Evolutionary conservation across 2,329 filamentous ascomycete species (phyloP).

Genomic region (Ciborinia camelliae): DNA sequence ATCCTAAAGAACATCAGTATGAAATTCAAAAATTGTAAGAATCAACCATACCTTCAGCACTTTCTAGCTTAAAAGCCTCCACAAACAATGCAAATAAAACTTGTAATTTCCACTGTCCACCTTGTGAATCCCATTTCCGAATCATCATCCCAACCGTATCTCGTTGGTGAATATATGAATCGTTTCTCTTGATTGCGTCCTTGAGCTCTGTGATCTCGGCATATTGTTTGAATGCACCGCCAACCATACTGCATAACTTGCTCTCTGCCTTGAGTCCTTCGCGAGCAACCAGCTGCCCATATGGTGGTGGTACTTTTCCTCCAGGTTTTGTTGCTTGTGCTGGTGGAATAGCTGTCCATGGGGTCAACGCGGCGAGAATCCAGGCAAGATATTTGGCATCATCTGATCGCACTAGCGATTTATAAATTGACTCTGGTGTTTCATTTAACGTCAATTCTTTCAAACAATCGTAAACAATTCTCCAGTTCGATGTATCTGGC

Average conservation of each 20-base stretch:
- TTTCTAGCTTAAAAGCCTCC: conserved; percentile 51
- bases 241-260: conserved; percentile 66
- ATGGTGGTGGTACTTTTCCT: conserved; percentile 53
- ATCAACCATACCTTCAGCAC: conserved; percentile 3
- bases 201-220: conserved; percentile 62
- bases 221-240: conserved; percentile 60
- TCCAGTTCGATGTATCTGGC: conserved; percentile 61
- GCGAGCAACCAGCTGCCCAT: conserved; percentile 61
- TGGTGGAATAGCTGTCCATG: conserved; percentile 59
- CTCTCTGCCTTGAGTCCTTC: conserved; percentile 80
- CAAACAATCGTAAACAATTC: conserved; percentile 61
- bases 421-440: conserved; percentile 48
- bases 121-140: conserved; percentile 62
- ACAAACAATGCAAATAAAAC: conserved; percentile 64
- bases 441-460: conserved; percentile 46
- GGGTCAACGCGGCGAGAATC: conserved; percentile 70
- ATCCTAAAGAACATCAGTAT: conserved; percentile 23
- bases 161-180: conserved; percentile 48
- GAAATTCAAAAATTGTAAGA: not conserved
- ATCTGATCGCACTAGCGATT: conserved; percentile 56
- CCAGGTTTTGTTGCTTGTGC: conserved; percentile 40
- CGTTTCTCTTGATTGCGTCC: conserved; percentile 47
- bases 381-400: conserved; percentile 72
- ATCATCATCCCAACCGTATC: conserved; percentile 73
- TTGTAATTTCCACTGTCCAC: conserved; percentile 66